phyloP scores from a whole-genome alignment of 352 stramenopile species.

The Pythium brassicae region DNA sequence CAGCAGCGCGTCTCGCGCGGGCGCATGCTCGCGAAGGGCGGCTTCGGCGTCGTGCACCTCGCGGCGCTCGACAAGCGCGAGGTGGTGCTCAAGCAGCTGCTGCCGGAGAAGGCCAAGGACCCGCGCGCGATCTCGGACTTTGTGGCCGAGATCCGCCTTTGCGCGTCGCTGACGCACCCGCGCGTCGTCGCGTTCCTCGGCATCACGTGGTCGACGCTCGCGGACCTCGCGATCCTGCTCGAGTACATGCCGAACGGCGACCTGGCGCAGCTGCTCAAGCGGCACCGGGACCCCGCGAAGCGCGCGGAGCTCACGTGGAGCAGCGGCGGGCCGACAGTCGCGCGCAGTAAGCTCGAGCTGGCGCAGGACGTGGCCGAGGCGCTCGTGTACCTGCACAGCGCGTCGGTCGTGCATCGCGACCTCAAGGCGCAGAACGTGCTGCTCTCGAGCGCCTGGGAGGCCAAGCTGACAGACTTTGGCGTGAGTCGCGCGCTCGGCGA shows the following conservation, averaged over 20 bases:
- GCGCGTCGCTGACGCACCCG: conserved; percentile 15
- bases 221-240: conserved; percentile 17
- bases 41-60: conserved; percentile 48
- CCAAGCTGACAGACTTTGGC: conserved; percentile 25
- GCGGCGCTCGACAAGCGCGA: conserved; percentile 31
- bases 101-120: conserved; percentile 14
- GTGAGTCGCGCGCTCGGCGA: conserved; percentile 29
- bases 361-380: conserved; percentile 22
- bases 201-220: conserved; percentile 18
- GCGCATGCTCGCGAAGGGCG: conserved; percentile 42
- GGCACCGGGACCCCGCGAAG: conserved; percentile 5
- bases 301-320: conserved; percentile 33
- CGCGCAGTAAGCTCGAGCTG: conserved; percentile 12
- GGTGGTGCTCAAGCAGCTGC: conserved; percentile 13
- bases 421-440: conserved; percentile 59
- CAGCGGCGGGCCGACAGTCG: neutral
- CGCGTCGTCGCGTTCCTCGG: conserved; percentile 26
- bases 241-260: conserved; percentile 38
- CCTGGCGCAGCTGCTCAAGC: conserved; percentile 17
- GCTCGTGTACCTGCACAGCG: conserved; percentile 28
- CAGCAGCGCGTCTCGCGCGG: conserved; percentile 33
- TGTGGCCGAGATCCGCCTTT: conserved; percentile 22
- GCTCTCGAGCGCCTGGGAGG: conserved; percentile 24
- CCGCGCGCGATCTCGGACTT: conserved; percentile 24
- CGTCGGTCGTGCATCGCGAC: conserved; percentile 48